Percentiles rank a stretch among this genome's conserved stretches.
Conservation (phyloP, 768 basidiomycete species). For the Collybia nuda region DNA sequence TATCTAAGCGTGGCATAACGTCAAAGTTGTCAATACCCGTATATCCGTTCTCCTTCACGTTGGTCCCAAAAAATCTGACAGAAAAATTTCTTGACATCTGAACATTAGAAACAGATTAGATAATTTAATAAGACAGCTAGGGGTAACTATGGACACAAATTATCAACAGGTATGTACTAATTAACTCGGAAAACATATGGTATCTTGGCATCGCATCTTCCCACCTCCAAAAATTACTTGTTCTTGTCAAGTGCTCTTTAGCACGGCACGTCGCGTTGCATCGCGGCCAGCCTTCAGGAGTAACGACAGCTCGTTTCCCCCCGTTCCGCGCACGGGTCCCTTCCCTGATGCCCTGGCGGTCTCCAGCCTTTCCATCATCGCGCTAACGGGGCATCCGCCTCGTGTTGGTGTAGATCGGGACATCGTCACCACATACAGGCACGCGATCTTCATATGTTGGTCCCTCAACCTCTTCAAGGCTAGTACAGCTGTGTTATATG, state of each 20-base stretch:
- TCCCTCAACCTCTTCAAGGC: conserved; percentile 85
- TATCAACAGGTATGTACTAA: conserved; percentile 10
- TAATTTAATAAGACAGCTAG: background rate
- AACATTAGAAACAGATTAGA: background rate
- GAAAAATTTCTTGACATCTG: background rate
- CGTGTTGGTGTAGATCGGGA: conserved; percentile 57
- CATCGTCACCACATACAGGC: conserved; percentile 86
- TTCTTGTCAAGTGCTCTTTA: conserved; percentile 36
- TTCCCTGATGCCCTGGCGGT: conserved; percentile 26
- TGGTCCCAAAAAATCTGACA: too few species aligned
- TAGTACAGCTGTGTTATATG: conserved; percentile 78
- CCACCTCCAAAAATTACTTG: background rate
- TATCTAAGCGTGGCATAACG: background rate
- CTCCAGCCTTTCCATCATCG: conserved; percentile 51
- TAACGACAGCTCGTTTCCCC: conserved; percentile 80
- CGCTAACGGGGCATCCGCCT: conserved; percentile 51
- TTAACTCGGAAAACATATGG: conserved; percentile 10
- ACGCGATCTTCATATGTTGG: conserved; percentile 86
- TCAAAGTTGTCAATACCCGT: conserved; percentile 1
- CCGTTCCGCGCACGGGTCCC: conserved; percentile 77
- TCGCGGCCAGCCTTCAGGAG: conserved; percentile 90
- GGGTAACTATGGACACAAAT: background rate
- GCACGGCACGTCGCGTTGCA: conserved; percentile 68
- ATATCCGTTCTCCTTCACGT: background rate
- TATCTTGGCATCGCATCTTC: conserved; percentile 1